A percentile compares a stretch with the other conserved stretches of the same genome.
These are phyloP conservation scores for Epichloe brachyelytri DNA, from an alignment of 2,329 filamentous ascomycete genomes.

Conservation along the genomic window DNA sequence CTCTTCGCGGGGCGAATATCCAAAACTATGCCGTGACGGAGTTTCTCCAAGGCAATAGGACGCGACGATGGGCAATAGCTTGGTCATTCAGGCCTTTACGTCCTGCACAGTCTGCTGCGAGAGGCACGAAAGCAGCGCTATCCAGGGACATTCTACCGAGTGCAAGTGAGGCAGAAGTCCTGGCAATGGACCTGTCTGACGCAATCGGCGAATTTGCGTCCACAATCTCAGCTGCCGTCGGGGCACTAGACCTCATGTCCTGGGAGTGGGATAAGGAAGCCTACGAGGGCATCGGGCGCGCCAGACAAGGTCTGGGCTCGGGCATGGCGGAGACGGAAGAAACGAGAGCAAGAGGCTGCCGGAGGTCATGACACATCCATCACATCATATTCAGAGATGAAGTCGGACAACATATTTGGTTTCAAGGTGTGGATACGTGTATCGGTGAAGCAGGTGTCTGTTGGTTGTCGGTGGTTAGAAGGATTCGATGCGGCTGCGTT, in stretches of 20 bases:
- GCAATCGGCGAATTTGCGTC: constrained; percentile 24
- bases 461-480: constrained; percentile 51
- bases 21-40: constrained; percentile 73
- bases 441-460: constrained; percentile 25
- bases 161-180: constrained; percentile 25
- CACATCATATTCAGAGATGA: constrained; percentile 11
- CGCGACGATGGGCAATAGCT: constrained; percentile 72
- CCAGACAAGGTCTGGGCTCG: constrained; percentile 68
- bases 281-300: constrained; percentile 48
- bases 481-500: constrained; percentile 63
- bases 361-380: not conserved
- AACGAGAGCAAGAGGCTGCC: constrained; percentile 34
- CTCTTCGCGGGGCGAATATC: constrained; percentile 42
- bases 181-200: constrained; percentile 33
- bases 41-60: constrained; percentile 66
- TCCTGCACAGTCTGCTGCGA: constrained; percentile 37
- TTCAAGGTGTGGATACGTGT: constrained; percentile 42
- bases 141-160: constrained; percentile 31
- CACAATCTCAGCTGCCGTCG: constrained; percentile 32
- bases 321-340: constrained; percentile 52
- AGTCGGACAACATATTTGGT: constrained; percentile 33
- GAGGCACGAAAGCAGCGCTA: constrained; percentile 27
- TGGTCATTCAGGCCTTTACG: constrained; percentile 70
- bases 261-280: constrained; percentile 50
- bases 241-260: constrained; percentile 39